A percentile compares a stretch with the other conserved stretches of the same genome.
Conservation (phyloP, 345 rosid species). For the Chamaenerion angustifolium region DNA sequence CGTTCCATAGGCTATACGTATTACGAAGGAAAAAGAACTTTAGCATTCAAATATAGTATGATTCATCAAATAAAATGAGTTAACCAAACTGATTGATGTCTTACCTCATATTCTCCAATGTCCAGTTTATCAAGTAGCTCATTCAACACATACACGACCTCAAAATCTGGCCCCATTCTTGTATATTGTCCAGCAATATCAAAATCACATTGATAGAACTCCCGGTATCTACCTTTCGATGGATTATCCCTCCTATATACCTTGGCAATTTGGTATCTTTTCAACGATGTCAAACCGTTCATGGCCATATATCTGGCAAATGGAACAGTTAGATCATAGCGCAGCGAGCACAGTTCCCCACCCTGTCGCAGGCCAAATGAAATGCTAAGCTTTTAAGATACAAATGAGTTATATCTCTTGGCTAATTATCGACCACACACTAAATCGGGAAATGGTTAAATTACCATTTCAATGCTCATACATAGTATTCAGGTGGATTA, state of each 20-base stretch:
- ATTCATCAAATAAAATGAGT: no score
- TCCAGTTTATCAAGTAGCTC: slow-evolving; percentile 69
- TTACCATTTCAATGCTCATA: no score
- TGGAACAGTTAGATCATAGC: slow-evolving; percentile 91
- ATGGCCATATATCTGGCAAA: slow-evolving; percentile 87
- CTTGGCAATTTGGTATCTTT: slow-evolving; percentile 80
- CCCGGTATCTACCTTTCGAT: slow-evolving; percentile 86
- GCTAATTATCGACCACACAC: no score
- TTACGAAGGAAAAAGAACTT: no score
- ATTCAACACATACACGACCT: slow-evolving; percentile 54
- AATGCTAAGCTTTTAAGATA: background rate
- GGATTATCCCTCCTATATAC: slow-evolving; percentile 94
- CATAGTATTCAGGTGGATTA: no score
- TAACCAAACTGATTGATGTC: no score
- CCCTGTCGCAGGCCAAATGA: slow-evolving; percentile 34
- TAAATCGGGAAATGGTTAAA: no score
- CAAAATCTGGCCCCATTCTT: slow-evolving; percentile 93
- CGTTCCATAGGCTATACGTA: no score
- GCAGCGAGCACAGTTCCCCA: slow-evolving; percentile 88
- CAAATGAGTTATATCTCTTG: no score
- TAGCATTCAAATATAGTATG: no score
- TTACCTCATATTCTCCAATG: slow-evolving; percentile 87
- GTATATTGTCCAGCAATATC: slow-evolving; percentile 84
- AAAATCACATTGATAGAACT: slow-evolving; percentile 93
- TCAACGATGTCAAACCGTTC: slow-evolving; percentile 72